Percentiles rank a stretch among this genome's conserved stretches.
Evolutionary conservation across 2,329 filamentous ascomycete species (phyloP).

Genomic region (Calonectria honghensis): DNA sequence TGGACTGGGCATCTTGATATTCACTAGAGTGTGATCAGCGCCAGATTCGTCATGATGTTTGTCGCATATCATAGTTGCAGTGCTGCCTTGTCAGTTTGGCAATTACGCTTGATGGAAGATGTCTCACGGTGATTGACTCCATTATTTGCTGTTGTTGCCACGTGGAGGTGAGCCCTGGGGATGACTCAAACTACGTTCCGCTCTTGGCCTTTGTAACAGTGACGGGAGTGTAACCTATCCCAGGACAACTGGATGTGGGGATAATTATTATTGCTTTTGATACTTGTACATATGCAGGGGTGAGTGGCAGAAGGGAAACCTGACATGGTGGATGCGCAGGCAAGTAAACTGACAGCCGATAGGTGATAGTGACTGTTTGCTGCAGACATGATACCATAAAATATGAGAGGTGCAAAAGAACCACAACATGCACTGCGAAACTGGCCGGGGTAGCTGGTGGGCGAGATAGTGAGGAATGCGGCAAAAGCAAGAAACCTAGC

Average conservation of each 20-base stretch:
- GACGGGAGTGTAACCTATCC: not conserved
- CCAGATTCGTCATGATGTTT: too few relatives aligned
- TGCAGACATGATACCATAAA: not conserved
- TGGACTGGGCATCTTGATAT: not conserved
- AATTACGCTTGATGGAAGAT: not conserved
- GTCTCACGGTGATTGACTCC: not conserved
- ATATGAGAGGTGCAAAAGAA: constrained; percentile 13
- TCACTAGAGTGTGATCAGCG: not conserved
- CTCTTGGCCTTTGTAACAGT: not conserved
- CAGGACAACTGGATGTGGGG: not conserved
- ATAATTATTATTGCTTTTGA: not conserved
- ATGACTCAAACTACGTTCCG: not conserved
- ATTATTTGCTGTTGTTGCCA: not conserved
- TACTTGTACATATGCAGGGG: constrained; percentile 8
- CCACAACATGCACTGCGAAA: constrained; percentile 3
- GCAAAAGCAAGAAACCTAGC: not conserved
- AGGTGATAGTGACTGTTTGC: not conserved
- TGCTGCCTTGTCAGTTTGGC: not conserved
- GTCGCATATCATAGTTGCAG: too few relatives aligned
- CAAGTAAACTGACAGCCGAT: not conserved
- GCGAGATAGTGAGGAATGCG: not conserved
- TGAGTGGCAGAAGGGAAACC: not conserved
- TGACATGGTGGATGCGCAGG: not conserved
- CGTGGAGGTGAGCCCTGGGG: not conserved
- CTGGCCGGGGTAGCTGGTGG: not conserved